Evolutionary conservation across 768 basidiomycete genomes (phyloP).

Genomic region (Crepidotus variabilis): DNA sequence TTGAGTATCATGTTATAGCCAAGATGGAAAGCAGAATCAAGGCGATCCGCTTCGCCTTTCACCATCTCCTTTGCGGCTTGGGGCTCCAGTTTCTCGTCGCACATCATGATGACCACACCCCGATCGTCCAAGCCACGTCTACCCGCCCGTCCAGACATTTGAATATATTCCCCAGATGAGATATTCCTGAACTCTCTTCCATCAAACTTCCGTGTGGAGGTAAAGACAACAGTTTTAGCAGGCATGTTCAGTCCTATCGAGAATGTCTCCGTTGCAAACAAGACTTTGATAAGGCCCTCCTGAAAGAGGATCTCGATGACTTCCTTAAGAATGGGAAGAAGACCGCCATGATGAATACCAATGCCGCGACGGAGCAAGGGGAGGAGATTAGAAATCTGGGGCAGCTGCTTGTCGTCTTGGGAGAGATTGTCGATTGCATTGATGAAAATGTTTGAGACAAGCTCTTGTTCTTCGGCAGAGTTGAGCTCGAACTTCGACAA

Average conservation of each 20-base stretch:
- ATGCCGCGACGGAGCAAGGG: slow-evolving; percentile 93
- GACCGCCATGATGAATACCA: slow-evolving; percentile 97
- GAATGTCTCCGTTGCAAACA: slow-evolving; percentile 98
- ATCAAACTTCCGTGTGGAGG: slow-evolving; percentile 92
- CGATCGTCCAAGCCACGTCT: slow-evolving; percentile 95
- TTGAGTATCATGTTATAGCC: slow-evolving; percentile 99
- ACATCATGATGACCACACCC: slow-evolving; percentile 99
- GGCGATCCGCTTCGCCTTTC: slow-evolving; percentile 93
- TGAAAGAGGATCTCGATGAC: slow-evolving; percentile 99
- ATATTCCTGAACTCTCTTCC: slow-evolving; percentile 92
- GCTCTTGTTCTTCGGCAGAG: slow-evolving; percentile 84
- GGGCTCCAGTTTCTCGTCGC: slow-evolving; percentile 96
- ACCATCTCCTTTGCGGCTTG: slow-evolving; percentile 92
- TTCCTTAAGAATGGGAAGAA: slow-evolving; percentile 96
- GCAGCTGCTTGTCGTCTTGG: slow-evolving; percentile 81
- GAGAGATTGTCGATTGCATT: slow-evolving; percentile 92
- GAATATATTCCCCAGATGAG: slow-evolving; percentile 96
- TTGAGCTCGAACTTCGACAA: slow-evolving; percentile 98
- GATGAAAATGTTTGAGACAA: slow-evolving; percentile 84
- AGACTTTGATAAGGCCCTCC: slow-evolving; percentile 94
- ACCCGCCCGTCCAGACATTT: slow-evolving; percentile 98
- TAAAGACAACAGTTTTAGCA: slow-evolving; percentile 99
- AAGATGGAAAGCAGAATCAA: slow-evolving; percentile 97
- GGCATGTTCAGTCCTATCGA: slow-evolving; percentile 99
- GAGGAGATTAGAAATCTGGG: slow-evolving; percentile 89